Evolutionary conservation across 2,329 filamentous ascomycete genomes (phyloP).

Genomic region (Coniochaeta sp.): DNA sequence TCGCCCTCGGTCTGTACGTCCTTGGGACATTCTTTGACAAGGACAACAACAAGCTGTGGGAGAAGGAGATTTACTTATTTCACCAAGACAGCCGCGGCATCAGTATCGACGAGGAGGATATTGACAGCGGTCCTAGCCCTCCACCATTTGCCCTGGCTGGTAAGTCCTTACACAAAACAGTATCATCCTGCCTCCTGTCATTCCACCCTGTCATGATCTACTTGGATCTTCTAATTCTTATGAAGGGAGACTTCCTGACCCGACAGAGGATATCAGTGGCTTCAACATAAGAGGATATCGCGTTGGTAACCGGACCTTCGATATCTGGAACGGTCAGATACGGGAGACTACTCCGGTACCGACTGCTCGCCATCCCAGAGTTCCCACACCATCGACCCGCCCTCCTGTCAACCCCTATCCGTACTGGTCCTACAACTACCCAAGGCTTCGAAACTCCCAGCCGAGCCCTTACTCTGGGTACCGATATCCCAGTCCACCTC

Average conservation of each 20-base stretch:
- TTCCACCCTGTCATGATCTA: too few relatives aligned
- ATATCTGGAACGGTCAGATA: slow-evolving; percentile 4
- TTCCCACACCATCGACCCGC: neutral
- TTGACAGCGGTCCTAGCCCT: neutral
- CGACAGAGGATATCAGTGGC: slow-evolving; percentile 5
- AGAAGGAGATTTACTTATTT: slow-evolving; percentile 21
- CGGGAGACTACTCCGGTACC: neutral
- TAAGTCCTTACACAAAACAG: too few relatives aligned
- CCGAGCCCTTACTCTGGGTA: neutral
- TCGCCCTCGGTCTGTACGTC: slow-evolving; percentile 22
- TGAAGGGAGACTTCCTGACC: slow-evolving; percentile 1
- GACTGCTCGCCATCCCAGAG: neutral
- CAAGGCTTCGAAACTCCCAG: neutral
- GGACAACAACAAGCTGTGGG: slow-evolving; percentile 20
- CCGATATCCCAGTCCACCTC: neutral
- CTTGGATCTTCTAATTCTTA: neutral
- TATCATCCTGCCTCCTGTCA: neutral
- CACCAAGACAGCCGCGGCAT: slow-evolving; percentile 4
- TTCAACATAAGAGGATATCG: slow-evolving; percentile 5
- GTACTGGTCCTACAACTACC: neutral
- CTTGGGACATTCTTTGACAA: slow-evolving; percentile 24
- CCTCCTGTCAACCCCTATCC: neutral
- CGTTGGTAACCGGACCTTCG: slow-evolving; percentile 5
- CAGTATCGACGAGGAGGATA: neutral
- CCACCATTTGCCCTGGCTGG: neutral